A percentile compares a stretch with the other conserved stretches of the same genome.
phyloP scores from a whole-genome alignment of 306 rosid genomes.

The Medicago ruthenica region DNA sequence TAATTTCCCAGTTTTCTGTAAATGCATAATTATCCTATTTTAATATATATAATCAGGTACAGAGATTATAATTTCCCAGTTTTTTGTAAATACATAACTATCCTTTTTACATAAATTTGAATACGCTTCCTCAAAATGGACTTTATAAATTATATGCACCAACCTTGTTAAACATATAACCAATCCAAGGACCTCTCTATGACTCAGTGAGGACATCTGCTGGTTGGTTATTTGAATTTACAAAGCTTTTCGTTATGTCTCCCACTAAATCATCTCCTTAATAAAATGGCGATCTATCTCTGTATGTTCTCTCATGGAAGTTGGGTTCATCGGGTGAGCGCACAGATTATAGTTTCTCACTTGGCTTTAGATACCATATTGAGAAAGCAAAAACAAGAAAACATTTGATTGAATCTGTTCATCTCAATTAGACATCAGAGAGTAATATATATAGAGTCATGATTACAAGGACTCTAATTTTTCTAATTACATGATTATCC shows the following conservation, averaged over 20 bases:
- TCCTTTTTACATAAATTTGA: neutral
- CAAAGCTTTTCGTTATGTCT: neutral
- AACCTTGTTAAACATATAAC: neutral
- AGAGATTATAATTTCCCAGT: no score
- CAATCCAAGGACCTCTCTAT: neutral
- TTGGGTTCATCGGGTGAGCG: neutral
- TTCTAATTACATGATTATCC: neutral
- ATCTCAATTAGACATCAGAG: neutral
- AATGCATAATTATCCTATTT: neutral
- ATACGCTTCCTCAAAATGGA: neutral
- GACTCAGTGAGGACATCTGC: neutral
- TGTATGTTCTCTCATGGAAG: neutral
- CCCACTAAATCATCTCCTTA: neutral
- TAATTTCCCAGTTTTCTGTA: no score
- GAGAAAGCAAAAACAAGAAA: neutral
- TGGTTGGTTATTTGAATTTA: neutral
- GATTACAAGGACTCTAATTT: constrained; percentile 7
- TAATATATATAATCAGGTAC: no score
- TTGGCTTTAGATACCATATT: neutral
- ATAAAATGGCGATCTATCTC: neutral
- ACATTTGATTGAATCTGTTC: neutral
- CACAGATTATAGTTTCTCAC: neutral
- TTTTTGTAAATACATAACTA: no score
- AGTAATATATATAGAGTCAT: neutral
- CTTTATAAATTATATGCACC: neutral